Evolutionary conservation across 2,329 filamentous ascomycete species (phyloP).

Genomic region (Pseudogymnoascus sp.): DNA sequence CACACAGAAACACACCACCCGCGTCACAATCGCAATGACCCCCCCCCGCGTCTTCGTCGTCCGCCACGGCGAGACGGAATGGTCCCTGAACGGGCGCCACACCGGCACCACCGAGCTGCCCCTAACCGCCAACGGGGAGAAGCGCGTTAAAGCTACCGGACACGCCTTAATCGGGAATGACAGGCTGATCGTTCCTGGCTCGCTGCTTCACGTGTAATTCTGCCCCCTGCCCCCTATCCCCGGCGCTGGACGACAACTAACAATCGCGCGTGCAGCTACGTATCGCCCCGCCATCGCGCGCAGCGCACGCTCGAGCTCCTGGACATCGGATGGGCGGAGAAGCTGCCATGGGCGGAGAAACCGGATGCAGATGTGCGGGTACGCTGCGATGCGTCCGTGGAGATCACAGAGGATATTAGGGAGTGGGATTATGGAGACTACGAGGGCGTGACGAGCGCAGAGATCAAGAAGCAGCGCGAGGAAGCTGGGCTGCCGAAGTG

Average conservation of each 20-base stretch:
- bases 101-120: constrained; percentile 83
- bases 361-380: constrained; percentile 39
- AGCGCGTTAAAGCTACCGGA: constrained; percentile 67
- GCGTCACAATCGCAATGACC: constrained; percentile 17
- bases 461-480: constrained; percentile 54
- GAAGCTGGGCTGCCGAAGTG: constrained; percentile 52
- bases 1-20: neutral
- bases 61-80: constrained; percentile 92
- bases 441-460: constrained; percentile 66
- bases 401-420: constrained; percentile 63
- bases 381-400: constrained; percentile 43
- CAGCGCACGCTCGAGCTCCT: constrained; percentile 88
- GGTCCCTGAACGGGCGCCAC: constrained; percentile 80
- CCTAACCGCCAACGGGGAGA: constrained; percentile 73
- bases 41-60: constrained; percentile 72
- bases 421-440: constrained; percentile 89
- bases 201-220: constrained; percentile 72
- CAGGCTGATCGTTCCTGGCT: constrained; percentile 72
- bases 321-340: constrained; percentile 59
- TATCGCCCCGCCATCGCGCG: constrained; percentile 77
- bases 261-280: constrained; percentile 48
- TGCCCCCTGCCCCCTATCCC: constrained; percentile 27
- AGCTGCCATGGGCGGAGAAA: constrained; percentile 61
- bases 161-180: constrained; percentile 77
- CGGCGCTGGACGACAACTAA: constrained; percentile 57